Percentiles rank a stretch among this genome's conserved stretches.
Evolutionary conservation across 2,329 filamentous ascomycete genomes (phyloP).

Genomic region (Parascedosporium putredinis): DNA sequence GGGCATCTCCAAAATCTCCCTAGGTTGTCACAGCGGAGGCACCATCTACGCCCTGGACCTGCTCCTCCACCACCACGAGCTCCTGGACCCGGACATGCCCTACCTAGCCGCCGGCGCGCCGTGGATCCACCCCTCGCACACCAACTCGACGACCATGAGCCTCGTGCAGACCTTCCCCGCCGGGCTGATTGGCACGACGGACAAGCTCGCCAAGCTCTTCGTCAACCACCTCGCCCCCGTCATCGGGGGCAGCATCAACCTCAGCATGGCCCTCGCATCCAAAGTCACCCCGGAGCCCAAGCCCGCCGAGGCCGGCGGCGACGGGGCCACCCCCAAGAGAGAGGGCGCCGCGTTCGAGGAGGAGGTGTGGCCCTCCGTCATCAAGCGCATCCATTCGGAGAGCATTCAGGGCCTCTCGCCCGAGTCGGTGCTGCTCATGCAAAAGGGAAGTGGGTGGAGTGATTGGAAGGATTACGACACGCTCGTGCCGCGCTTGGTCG

Average conservation of each 20-base stretch:
- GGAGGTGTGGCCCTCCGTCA: conserved; percentile 7
- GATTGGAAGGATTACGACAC: conserved; percentile 21
- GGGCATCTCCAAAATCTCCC: conserved; percentile 18
- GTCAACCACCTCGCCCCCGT: neutral
- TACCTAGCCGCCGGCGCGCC: conserved; percentile 20
- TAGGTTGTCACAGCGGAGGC: conserved; percentile 21
- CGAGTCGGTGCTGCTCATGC: conserved; percentile 20
- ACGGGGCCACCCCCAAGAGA: neutral
- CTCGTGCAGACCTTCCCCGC: conserved; percentile 15
- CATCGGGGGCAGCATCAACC: neutral
- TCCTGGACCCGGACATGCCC: conserved; percentile 15
- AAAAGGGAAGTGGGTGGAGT: conserved; percentile 17
- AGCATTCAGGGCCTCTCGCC: conserved; percentile 16
- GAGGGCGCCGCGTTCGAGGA: neutral
- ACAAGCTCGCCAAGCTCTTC: neutral
- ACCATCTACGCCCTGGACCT: conserved; percentile 21
- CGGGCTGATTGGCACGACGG: neutral
- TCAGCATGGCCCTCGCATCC: neutral
- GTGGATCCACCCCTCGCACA: conserved; percentile 20
- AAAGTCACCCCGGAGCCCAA: neutral
- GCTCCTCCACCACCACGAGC: conserved; percentile 18
- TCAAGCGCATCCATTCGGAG: conserved; percentile 16
- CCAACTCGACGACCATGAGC: conserved; percentile 13
- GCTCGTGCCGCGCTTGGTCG: conserved; percentile 17
- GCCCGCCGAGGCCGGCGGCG: too few species aligned